Evolutionary conservation across 352 stramenopile genomes (phyloP).

Genomic region (Phytophthora pseudosyringae): DNA sequence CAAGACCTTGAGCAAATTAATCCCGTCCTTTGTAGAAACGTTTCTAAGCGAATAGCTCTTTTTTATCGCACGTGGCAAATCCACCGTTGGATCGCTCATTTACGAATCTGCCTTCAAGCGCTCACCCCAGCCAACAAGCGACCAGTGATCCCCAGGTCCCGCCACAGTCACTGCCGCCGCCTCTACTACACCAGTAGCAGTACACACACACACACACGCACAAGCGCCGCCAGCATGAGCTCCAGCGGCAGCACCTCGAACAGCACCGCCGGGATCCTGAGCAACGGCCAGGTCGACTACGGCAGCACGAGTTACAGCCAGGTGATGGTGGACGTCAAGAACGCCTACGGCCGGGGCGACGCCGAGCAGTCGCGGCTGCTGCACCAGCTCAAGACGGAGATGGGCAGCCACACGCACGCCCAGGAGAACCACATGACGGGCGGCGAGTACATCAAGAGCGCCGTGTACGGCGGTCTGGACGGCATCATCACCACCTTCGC

Average conservation of each 20-base stretch:
- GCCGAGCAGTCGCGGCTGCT: constrained; percentile 61
- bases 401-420: constrained; percentile 61
- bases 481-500: constrained; percentile 97
- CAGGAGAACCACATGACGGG: constrained; percentile 77
- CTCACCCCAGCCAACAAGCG: constrained; percentile 5
- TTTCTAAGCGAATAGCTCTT: constrained; percentile 13
- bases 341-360: constrained; percentile 54
- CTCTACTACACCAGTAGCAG: not conserved
- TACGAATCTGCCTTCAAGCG: constrained; percentile 23
- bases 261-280: constrained; percentile 30
- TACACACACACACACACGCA: not conserved
- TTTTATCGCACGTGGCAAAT: constrained; percentile 5
- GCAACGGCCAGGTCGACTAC: constrained; percentile 50
- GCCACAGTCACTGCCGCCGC: not conserved
- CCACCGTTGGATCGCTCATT: constrained; percentile 24
- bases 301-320: constrained; percentile 48
- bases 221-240: constrained; percentile 17
- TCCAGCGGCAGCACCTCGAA: constrained; percentile 28
- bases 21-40: constrained; percentile 10
- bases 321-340: constrained; percentile 63
- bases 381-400: constrained; percentile 75
- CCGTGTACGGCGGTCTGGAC: constrained; percentile 96
- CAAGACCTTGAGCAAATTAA: constrained; percentile 4
- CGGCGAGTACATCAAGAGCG: constrained; percentile 85
- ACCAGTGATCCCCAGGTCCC: constrained; percentile 1